phyloP scores from a whole-genome alignment of 2,329 filamentous ascomycete species.

The Trichothecium sympodiale region DNA sequence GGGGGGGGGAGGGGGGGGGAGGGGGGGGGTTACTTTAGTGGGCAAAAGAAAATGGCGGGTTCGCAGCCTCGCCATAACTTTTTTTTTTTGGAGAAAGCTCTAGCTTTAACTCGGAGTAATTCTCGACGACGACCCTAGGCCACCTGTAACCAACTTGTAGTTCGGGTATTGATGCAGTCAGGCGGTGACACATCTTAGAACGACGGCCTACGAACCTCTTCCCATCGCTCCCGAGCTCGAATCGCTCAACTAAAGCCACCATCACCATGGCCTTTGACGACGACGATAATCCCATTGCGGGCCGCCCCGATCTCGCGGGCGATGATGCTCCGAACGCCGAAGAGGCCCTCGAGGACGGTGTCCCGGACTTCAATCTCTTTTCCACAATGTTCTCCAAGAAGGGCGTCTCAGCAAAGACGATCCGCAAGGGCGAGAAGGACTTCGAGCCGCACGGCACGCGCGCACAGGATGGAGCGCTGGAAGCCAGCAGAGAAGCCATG shows the following conservation, averaged over 20 bases:
- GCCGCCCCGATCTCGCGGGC: constrained; percentile 9
- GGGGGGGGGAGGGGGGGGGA: too few relatives aligned
- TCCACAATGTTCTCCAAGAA: constrained; percentile 37
- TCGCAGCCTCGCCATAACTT: too few relatives aligned
- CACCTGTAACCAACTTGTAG: too few relatives aligned
- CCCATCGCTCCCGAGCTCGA: too few relatives aligned
- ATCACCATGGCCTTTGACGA: constrained; percentile 30
- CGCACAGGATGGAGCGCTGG: constrained; percentile 66
- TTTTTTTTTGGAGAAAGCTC: too few relatives aligned
- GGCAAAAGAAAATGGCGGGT: too few relatives aligned
- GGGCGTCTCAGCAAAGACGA: constrained; percentile 47
- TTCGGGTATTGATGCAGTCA: too few relatives aligned
- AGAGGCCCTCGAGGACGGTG: constrained; percentile 62
- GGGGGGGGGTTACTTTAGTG: too few relatives aligned
- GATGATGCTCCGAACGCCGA: constrained; percentile 27
- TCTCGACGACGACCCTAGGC: too few relatives aligned
- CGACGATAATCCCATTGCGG: constrained; percentile 25
- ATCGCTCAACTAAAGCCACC: neutral
- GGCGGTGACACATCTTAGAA: too few relatives aligned
- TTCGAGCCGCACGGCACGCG: constrained; percentile 88
- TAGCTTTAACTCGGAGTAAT: too few relatives aligned
- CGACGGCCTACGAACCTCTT: too few relatives aligned
- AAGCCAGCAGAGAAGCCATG: constrained; percentile 77
- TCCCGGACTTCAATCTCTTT: constrained; percentile 77
- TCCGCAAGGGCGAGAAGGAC: constrained; percentile 92